These are phyloP conservation scores for Tetracladium maxilliforme DNA, from an alignment of 2,329 filamentous ascomycete genomes.

Conservation along the genomic window DNA sequence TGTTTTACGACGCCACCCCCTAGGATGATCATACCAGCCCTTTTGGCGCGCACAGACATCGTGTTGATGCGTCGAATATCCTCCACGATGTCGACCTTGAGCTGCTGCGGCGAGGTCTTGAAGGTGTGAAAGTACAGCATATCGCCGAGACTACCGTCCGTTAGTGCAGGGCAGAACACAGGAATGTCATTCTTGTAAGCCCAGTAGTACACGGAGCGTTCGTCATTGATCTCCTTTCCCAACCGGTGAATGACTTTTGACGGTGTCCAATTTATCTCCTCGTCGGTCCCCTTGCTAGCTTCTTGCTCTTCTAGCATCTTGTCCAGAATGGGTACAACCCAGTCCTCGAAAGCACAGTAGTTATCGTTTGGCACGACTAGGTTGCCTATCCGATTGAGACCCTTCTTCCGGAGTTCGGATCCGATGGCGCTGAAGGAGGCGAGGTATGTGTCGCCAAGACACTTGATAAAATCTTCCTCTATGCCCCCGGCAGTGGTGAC, in stretches of 20 bases:
- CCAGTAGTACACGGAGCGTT: slow-evolving; percentile 91
- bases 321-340: slow-evolving; percentile 92
- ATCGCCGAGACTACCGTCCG: slow-evolving; percentile 87
- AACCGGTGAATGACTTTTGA: slow-evolving; percentile 82
- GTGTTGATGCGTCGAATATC: slow-evolving; percentile 92
- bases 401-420: slow-evolving; percentile 64
- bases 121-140: slow-evolving; percentile 99
- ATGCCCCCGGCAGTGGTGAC: slow-evolving; percentile 92
- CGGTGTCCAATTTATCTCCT: slow-evolving; percentile 79
- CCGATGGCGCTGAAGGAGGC: slow-evolving; percentile 71
- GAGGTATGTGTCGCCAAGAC: slow-evolving; percentile 85
- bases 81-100: slow-evolving; percentile 82
- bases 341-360: slow-evolving; percentile 96
- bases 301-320: slow-evolving; percentile 90
- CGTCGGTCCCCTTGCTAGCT: slow-evolving; percentile 51
- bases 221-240: slow-evolving; percentile 87
- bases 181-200: slow-evolving; percentile 94
- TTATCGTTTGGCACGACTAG: slow-evolving; percentile 92
- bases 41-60: slow-evolving; percentile 72
- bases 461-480: slow-evolving; percentile 98
- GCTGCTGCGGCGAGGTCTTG: slow-evolving; percentile 66
- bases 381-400: slow-evolving; percentile 92
- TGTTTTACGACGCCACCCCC: slow-evolving; percentile 96
- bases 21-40: slow-evolving; percentile 88
- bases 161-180: slow-evolving; percentile 91